phyloP scores from a whole-genome alignment of 2,329 filamentous ascomycete genomes.

The Diaporthe vaccinii region DNA sequence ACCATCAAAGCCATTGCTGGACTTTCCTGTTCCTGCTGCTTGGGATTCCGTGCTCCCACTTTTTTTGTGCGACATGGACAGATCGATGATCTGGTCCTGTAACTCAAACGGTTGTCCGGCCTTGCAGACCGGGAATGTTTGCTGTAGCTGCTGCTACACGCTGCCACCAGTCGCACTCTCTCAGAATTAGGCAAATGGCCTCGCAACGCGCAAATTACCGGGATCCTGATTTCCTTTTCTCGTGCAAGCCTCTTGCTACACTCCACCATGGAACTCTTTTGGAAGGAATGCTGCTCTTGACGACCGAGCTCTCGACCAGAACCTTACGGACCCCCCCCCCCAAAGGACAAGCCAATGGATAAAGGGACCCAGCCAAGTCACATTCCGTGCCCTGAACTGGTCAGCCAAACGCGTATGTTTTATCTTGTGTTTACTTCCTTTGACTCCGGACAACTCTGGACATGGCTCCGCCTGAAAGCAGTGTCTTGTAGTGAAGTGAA shows the following conservation, averaged over 20 bases:
- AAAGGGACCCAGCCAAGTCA: constrained; percentile 27
- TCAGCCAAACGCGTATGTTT: constrained; percentile 40
- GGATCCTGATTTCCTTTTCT: constrained; percentile 23
- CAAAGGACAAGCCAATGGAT: constrained; percentile 18
- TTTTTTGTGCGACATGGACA: constrained; percentile 3
- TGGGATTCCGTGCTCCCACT: constrained; percentile 1
- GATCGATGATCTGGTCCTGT: constrained; percentile 21
- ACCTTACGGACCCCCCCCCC: not conserved
- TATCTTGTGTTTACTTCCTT: constrained; percentile 28
- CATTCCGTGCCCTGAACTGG: constrained; percentile 27
- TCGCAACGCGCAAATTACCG: constrained; percentile 13
- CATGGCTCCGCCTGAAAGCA: constrained; percentile 16
- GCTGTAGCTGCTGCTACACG: constrained; percentile 12
- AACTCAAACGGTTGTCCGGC: not conserved
- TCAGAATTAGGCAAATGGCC: constrained; percentile 8
- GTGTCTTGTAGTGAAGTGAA: constrained; percentile 2
- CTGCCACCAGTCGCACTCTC: constrained; percentile 2
- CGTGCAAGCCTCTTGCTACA: constrained; percentile 14
- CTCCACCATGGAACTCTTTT: not conserved
- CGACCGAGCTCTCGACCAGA: not conserved
- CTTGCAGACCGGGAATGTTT: constrained; percentile 17
- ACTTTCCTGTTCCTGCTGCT: constrained; percentile 14
- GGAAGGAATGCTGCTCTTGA: constrained; percentile 6
- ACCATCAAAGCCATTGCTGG: constrained; percentile 30
- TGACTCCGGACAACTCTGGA: constrained; percentile 32